phyloP scores from a whole-genome alignment of 257 asterid species.

The Gardenia jasminoides region DNA sequence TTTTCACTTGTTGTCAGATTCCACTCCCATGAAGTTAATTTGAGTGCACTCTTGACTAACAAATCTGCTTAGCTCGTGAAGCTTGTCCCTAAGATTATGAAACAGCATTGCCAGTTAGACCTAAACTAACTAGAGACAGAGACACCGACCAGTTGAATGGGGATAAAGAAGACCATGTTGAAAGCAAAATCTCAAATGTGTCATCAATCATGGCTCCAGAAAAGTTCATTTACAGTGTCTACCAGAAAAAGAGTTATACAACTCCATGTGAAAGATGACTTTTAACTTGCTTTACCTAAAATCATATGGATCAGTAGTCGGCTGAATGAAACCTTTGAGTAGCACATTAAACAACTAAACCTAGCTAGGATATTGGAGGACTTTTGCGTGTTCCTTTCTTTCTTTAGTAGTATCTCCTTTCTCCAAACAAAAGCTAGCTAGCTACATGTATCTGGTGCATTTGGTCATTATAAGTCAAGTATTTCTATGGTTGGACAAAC shows the following conservation, averaged over 20 bases:
- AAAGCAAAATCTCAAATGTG: not conserved
- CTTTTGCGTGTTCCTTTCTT: not conserved
- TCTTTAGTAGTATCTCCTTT: not conserved
- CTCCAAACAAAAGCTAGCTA: not conserved
- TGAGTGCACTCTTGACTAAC: not conserved
- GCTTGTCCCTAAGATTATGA: not conserved
- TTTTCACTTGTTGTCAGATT: too few relatives aligned
- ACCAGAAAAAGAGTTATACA: not conserved
- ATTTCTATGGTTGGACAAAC: too few relatives aligned
- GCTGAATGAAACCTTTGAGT: not conserved
- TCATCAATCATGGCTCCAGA: slow-evolving; percentile 3
- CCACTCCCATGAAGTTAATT: too few relatives aligned
- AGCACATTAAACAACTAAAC: too few relatives aligned
- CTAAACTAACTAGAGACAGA: not conserved
- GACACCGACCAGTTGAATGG: too few relatives aligned
- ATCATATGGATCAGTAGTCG: not conserved
- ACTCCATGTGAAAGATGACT: slow-evolving; percentile 5
- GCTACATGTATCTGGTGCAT: not conserved
- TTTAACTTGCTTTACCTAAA: slow-evolving; percentile 6
- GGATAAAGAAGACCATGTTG: not conserved
- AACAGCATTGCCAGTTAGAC: too few relatives aligned
- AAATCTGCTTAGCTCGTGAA: not conserved
- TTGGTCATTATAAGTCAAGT: too few relatives aligned
- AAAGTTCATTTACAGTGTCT: not conserved
- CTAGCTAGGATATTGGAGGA: too few relatives aligned